Percentiles rank a stretch among this genome's conserved stretches.
These are phyloP conservation scores for Talaromyces trachyspermus DNA, from an alignment of 495 filamentous ascomycete species.

Conservation along the genomic window DNA sequence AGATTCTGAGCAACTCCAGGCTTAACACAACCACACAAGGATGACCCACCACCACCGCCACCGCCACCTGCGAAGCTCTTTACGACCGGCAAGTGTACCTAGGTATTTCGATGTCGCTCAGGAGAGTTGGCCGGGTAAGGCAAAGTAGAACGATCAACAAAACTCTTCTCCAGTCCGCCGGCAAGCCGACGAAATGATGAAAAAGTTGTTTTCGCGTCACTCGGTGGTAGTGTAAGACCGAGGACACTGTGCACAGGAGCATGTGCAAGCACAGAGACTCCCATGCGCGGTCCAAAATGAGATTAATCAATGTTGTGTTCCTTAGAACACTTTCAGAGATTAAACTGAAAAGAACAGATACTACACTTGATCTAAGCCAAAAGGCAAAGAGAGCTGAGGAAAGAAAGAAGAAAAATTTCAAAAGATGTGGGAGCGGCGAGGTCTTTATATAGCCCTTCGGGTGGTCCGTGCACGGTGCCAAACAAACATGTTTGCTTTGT, in stretches of 20 bases:
- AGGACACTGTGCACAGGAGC: conserved; percentile 67
- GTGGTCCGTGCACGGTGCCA: conserved; percentile 14
- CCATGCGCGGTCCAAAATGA: conserved; percentile 56
- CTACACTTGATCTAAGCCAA: conserved; percentile 92
- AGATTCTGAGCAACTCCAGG: no score
- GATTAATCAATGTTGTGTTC: conserved; percentile 76
- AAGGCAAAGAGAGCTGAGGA: conserved; percentile 54
- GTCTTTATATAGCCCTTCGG: conserved; percentile 20
- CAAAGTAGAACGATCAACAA: no score
- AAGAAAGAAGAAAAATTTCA: conserved; percentile 39
- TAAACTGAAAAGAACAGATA: conserved; percentile 99
- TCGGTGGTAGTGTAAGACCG: conserved; percentile 82
- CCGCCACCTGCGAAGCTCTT: no score
- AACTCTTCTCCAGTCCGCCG: conserved; percentile 61
- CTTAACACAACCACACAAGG: no score
- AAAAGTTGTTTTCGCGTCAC: conserved; percentile 68
- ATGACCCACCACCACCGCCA: no score
- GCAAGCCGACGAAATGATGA: conserved; percentile 52
- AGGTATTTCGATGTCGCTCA: no score
- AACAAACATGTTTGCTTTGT: conserved; percentile 6
- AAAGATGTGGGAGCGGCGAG: conserved; percentile 15
- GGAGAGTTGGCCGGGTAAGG: no score
- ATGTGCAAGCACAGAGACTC: conserved; percentile 80
- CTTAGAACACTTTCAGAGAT: conserved; percentile 64
- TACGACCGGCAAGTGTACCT: no score